phyloP scores from a whole-genome alignment of 2,329 filamentous ascomycete species.

The Fusarium sarcochroum region DNA sequence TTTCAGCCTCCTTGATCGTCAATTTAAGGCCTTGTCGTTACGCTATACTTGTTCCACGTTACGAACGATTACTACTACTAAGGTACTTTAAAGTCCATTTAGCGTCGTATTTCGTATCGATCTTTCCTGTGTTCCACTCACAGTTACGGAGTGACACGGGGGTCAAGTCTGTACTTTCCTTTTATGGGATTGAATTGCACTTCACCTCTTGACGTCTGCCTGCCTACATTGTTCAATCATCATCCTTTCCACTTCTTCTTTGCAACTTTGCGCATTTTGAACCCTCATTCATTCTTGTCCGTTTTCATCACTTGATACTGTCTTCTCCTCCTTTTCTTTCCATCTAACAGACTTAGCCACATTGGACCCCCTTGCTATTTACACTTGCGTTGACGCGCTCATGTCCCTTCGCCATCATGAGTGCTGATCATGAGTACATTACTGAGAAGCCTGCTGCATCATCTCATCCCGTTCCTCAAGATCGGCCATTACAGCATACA shows the following conservation, averaged over 20 bases:
- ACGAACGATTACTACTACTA: slow-evolving; percentile 1
- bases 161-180: slow-evolving; percentile 10
- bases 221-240: slow-evolving; percentile 22
- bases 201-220: slow-evolving; percentile 9
- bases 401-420: slow-evolving; percentile 28
- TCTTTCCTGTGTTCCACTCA: slow-evolving; percentile 3
- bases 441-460: slow-evolving; percentile 33
- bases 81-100: slow-evolving; percentile 12
- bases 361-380: background rate
- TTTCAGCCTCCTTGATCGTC: slow-evolving; percentile 5
- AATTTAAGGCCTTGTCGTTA: slow-evolving; percentile 13
- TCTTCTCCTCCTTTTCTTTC: background rate
- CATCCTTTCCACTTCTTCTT: background rate
- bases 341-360: background rate
- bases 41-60: background rate
- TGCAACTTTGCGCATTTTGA: background rate
- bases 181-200: background rate
- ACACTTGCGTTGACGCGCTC: slow-evolving; percentile 5
- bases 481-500: slow-evolving; percentile 3
- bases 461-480: slow-evolving; percentile 18
- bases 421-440: slow-evolving; percentile 23
- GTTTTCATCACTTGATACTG: background rate
- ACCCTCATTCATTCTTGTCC: background rate
- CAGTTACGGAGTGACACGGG: background rate
- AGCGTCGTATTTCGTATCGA: slow-evolving; percentile 41